Evolutionary conservation across 1,139 yeast species (phyloP).

Genomic region (Hyphopichia khmerensis): DNA sequence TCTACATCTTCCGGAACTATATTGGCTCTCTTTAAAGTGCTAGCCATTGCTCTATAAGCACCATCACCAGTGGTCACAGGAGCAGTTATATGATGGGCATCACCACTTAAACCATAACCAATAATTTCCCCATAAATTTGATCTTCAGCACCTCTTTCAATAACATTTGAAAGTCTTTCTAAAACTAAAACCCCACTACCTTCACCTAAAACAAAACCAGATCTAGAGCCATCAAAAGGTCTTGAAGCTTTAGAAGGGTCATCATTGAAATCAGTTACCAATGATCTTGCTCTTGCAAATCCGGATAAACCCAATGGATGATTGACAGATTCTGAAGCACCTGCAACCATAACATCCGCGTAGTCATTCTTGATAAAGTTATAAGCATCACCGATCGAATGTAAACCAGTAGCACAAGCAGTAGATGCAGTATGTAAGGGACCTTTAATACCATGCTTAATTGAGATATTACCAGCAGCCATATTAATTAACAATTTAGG

Average conservation of each 20-base stretch:
- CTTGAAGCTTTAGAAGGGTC: constrained; percentile 68
- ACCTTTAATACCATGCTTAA: constrained; percentile 72
- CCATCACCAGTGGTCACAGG: constrained; percentile 85
- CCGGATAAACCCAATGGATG: constrained; percentile 91
- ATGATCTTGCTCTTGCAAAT: constrained; percentile 84
- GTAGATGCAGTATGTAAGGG: constrained; percentile 89
- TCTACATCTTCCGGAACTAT: constrained; percentile 49
- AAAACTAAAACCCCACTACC: constrained; percentile 83
- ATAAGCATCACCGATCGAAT: constrained; percentile 90
- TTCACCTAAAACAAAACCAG: constrained; percentile 92
- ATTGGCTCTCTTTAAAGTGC: constrained; percentile 59
- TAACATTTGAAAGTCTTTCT: constrained; percentile 78
- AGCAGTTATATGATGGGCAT: constrained; percentile 90
- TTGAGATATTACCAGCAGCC: constrained; percentile 93
- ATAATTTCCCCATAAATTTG: constrained; percentile 75
- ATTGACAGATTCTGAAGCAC: constrained; percentile 85
- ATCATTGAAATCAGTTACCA: constrained; percentile 63
- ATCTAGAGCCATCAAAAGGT: constrained; percentile 79
- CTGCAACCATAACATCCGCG: constrained; percentile 87
- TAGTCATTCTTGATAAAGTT: constrained; percentile 77
- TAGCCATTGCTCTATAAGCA: constrained; percentile 77
- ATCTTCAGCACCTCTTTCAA: constrained; percentile 51
- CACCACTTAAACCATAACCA: constrained; percentile 92
- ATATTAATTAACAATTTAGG: constrained; percentile 84
- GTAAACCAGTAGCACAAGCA: constrained; percentile 96